These are phyloP conservation scores for Silybum marianum DNA, from an alignment of 129 eudicot species.

Conservation along the genomic window DNA sequence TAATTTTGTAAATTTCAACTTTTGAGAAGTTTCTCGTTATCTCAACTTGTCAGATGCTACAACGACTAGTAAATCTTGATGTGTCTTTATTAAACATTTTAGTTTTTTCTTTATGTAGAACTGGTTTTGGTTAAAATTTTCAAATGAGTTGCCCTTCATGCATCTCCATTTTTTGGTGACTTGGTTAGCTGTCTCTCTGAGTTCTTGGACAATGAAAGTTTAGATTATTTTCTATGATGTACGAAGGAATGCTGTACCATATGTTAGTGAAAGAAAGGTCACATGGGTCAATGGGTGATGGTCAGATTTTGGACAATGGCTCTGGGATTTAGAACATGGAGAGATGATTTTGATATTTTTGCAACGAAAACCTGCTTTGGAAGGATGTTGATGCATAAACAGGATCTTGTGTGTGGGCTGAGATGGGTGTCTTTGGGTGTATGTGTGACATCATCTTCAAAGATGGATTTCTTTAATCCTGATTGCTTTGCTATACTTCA, in stretches of 20 bases:
- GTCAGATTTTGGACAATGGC: not conserved
- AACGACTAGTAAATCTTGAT: not conserved
- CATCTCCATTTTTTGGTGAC: not conserved
- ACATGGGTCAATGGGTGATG: not conserved
- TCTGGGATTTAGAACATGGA: not conserved
- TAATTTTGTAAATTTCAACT: not conserved
- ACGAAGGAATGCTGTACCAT: not conserved
- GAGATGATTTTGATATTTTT: not conserved
- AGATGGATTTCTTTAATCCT: too few relatives aligned
- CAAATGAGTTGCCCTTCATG: not conserved
- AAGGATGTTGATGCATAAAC: not conserved
- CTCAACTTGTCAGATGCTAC: slow-evolving; percentile 3
- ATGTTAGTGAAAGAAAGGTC: not conserved
- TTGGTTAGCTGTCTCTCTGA: not conserved
- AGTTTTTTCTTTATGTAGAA: not conserved
- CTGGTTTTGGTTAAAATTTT: not conserved
- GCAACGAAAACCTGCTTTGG: not conserved
- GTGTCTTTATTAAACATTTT: not conserved
- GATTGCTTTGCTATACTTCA: too few relatives aligned
- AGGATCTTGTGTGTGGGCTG: not conserved
- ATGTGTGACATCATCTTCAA: too few relatives aligned
- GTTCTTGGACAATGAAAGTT: not conserved
- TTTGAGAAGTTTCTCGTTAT: not conserved
- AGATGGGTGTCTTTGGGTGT: too few relatives aligned
- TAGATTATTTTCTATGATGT: not conserved